phyloP scores from a whole-genome alignment of 2,329 filamentous ascomycete genomes.

The Rasamsonia emersonii region DNA sequence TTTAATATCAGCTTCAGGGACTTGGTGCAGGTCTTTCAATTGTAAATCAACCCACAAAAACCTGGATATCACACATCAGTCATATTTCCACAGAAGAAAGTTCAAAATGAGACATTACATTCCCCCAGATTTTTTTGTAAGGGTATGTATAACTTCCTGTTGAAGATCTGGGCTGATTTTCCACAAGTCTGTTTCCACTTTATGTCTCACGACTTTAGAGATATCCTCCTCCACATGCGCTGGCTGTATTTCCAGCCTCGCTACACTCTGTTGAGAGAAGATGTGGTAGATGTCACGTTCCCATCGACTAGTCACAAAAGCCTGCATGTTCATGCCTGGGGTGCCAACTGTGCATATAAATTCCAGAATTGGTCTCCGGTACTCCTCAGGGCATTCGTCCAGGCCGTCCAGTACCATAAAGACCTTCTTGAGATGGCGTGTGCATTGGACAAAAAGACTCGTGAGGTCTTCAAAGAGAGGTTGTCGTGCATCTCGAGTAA shows the following conservation, averaged over 20 bases:
- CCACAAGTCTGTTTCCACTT: slow-evolving; percentile 3
- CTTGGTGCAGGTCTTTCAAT: slow-evolving; percentile 6
- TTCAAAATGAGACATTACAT: slow-evolving; percentile 7
- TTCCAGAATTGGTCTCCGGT: slow-evolving; percentile 2
- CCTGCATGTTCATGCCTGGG: slow-evolving; percentile 1
- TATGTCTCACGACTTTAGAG: slow-evolving; percentile 3
- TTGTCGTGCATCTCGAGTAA: slow-evolving; percentile 2
- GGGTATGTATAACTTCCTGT: slow-evolving; percentile 2
- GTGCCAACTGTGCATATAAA: slow-evolving; percentile 1
- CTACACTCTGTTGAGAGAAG: neutral
- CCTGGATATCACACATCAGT: slow-evolving; percentile 1
- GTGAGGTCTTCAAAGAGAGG: slow-evolving; percentile 3
- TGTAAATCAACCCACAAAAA: slow-evolving; percentile 9
- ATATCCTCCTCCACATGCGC: slow-evolving; percentile 2
- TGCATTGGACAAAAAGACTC: slow-evolving; percentile 6
- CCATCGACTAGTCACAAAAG: slow-evolving; percentile 6
- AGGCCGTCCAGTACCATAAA: slow-evolving; percentile 6
- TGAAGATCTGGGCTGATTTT: slow-evolving; percentile 1
- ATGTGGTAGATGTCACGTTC: slow-evolving; percentile 4
- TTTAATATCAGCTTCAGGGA: slow-evolving; percentile 2
- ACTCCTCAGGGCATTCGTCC: slow-evolving; percentile 6
- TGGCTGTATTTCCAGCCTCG: neutral
- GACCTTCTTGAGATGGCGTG: slow-evolving; percentile 1
- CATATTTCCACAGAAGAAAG: neutral
- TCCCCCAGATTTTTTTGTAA: slow-evolving; percentile 6